Percentiles rank a stretch among this genome's conserved stretches.
Conservation (phyloP, 306 rosid genomes). For the Acacia acuminata region DNA sequence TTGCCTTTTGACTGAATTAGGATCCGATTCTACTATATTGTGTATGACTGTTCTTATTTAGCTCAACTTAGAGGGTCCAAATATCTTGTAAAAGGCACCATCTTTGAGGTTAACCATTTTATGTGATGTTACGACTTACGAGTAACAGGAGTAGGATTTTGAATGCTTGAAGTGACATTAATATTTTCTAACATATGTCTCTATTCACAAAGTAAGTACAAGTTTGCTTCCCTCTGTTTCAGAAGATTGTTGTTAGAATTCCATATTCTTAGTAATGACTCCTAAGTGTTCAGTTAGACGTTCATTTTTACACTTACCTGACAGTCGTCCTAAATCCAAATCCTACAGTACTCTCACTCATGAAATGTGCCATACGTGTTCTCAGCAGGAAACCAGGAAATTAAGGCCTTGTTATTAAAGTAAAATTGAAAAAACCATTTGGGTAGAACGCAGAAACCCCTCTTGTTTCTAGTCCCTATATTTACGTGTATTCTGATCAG, state of each 20-base stretch:
- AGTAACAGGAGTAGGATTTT: not conserved
- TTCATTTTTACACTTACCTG: not conserved
- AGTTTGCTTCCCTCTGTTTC: not conserved
- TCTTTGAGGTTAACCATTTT: constrained; percentile 4
- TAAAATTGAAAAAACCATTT: not conserved
- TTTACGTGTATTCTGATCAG: not conserved
- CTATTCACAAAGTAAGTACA: not conserved
- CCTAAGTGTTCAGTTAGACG: not conserved
- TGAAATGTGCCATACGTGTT: not conserved
- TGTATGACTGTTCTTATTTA: constrained; percentile 2
- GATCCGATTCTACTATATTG: not conserved
- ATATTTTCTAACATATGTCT: not conserved
- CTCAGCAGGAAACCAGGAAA: not conserved
- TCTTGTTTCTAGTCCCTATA: not conserved
- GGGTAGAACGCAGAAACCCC: not conserved
- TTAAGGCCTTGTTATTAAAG: not conserved
- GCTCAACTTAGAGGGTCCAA: not conserved
- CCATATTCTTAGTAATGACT: not conserved
- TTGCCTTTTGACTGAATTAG: not conserved
- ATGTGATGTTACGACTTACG: not conserved
- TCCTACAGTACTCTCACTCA: not conserved
- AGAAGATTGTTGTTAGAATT: not conserved
- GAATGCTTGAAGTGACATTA: not conserved
- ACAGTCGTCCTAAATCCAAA: not conserved
- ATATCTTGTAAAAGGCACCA: not conserved